Evolutionary conservation across 1,139 yeast genomes (phyloP).

Genomic region (Pichia sp.): DNA sequence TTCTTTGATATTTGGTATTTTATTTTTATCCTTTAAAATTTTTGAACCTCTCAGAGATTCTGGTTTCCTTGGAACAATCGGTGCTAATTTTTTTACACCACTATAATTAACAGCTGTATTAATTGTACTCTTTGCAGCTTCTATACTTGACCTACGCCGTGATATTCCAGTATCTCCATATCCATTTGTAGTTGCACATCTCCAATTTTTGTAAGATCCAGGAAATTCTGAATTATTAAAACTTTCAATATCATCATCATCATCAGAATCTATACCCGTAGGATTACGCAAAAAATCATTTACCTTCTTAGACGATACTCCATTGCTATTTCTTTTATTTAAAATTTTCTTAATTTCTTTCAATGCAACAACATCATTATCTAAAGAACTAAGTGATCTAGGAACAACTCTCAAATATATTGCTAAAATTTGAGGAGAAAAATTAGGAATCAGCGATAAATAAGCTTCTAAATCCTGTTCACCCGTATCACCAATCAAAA

Average conservation of each 20-base stretch:
- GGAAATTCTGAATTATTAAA: too few species aligned
- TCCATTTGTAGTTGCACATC: neutral
- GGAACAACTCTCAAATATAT: slow-evolving; percentile 81
- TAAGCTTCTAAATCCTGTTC: slow-evolving; percentile 94
- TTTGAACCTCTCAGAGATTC: slow-evolving; percentile 9
- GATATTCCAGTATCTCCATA: neutral
- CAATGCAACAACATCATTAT: slow-evolving; percentile 39
- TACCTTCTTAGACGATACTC: neutral
- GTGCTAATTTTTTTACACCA: slow-evolving; percentile 14
- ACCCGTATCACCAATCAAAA: slow-evolving; percentile 92
- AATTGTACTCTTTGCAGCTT: slow-evolving; percentile 5
- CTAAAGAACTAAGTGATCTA: slow-evolving; percentile 51
- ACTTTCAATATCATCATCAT: too few species aligned
- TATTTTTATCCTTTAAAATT: neutral
- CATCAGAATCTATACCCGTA: slow-evolving; percentile 17
- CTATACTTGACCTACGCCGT: slow-evolving; percentile 18
- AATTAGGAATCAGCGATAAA: slow-evolving; percentile 54
- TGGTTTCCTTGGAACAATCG: slow-evolving; percentile 30
- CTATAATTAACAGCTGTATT: slow-evolving; percentile 2
- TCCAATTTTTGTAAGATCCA: too few species aligned
- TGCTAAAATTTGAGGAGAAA: slow-evolving; percentile 60
- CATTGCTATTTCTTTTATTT: slow-evolving; percentile 11
- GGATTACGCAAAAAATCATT: slow-evolving; percentile 11
- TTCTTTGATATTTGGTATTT: neutral
- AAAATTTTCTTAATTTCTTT: slow-evolving; percentile 32